A percentile compares a stretch with the other conserved stretches of the same genome.
phyloP scores from a whole-genome alignment of 2,329 filamentous ascomycete species.

The Penicillium sp. region DNA sequence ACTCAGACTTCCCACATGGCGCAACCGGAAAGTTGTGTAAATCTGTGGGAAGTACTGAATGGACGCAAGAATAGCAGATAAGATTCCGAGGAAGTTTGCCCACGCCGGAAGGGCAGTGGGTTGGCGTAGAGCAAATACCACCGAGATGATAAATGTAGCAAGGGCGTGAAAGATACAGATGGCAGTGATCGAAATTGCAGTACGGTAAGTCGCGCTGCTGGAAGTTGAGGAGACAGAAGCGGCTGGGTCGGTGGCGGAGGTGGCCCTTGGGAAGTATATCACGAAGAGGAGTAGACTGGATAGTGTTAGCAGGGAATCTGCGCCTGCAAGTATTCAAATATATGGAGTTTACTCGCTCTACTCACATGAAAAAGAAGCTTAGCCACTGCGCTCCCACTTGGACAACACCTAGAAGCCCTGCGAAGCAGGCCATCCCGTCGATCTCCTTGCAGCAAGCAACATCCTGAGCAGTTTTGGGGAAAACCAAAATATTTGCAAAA shows the following conservation, averaged over 20 bases:
- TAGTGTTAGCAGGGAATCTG: background rate
- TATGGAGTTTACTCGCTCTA: constrained; percentile 9
- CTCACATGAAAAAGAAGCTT: constrained; percentile 89
- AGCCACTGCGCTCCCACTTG: constrained; percentile 92
- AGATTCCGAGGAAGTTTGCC: constrained; percentile 83
- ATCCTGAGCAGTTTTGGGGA: constrained; percentile 79
- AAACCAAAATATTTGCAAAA: constrained; percentile 87
- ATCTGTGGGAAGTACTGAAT: constrained; percentile 97
- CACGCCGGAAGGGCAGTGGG: constrained; percentile 69
- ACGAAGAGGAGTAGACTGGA: constrained; percentile 88
- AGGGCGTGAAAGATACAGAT: constrained; percentile 75
- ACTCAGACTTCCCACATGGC: constrained; percentile 85
- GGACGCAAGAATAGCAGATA: constrained; percentile 74
- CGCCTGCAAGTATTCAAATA: background rate
- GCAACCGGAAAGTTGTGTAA: constrained; percentile 81
- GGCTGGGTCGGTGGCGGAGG: constrained; percentile 50
- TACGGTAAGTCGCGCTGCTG: constrained; percentile 69
- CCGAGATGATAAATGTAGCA: constrained; percentile 63
- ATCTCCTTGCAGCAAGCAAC: constrained; percentile 84
- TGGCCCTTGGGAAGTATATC: constrained; percentile 78
- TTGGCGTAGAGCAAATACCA: constrained; percentile 64
- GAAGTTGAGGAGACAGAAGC: constrained; percentile 35
- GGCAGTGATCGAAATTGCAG: constrained; percentile 73
- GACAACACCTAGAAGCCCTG: constrained; percentile 81
- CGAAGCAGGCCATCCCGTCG: constrained; percentile 77